Evolutionary conservation across 2,329 filamentous ascomycete genomes (phyloP).

Genomic region (Fusarium pilosicola): DNA sequence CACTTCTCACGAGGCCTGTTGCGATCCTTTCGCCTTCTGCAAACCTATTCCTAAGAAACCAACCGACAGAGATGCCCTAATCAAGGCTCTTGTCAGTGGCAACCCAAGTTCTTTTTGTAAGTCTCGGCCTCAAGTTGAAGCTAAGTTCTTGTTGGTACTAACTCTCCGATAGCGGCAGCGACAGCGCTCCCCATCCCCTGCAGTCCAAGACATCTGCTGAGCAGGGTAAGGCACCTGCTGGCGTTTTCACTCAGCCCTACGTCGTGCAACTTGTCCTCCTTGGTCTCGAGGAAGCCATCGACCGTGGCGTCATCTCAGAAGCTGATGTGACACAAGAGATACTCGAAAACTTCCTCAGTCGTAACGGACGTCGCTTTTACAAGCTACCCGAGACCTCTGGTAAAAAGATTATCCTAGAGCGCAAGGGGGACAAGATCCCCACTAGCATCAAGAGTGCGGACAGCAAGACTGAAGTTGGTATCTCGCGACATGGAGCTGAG

Average conservation of each 20-base stretch:
- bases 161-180: slow-evolving; percentile 57
- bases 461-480: slow-evolving; percentile 55
- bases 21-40: slow-evolving; percentile 72
- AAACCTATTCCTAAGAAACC: slow-evolving; percentile 81
- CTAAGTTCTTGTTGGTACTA: background rate
- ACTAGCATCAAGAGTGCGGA: slow-evolving; percentile 52
- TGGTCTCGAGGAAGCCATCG: slow-evolving; percentile 69
- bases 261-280: slow-evolving; percentile 71
- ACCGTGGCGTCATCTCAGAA: slow-evolving; percentile 61
- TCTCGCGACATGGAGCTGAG: slow-evolving; percentile 53
- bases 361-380: slow-evolving; percentile 66
- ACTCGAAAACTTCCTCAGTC: slow-evolving; percentile 64
- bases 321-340: slow-evolving; percentile 64
- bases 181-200: slow-evolving; percentile 72
- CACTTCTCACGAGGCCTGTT: slow-evolving; percentile 75
- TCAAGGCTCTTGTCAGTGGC: slow-evolving; percentile 70
- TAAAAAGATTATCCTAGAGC: slow-evolving; percentile 52
- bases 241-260: slow-evolving; percentile 83
- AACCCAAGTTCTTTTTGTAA: slow-evolving; percentile 78
- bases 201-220: slow-evolving; percentile 62
- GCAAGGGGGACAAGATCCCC: slow-evolving; percentile 54
- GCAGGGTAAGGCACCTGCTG: slow-evolving; percentile 70
- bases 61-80: slow-evolving; percentile 75
- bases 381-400: slow-evolving; percentile 46
- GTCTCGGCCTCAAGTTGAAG: slow-evolving; percentile 16